Evolutionary conservation across 257 asterid genomes (phyloP).

Genomic region (Solanum dulcamara): DNA sequence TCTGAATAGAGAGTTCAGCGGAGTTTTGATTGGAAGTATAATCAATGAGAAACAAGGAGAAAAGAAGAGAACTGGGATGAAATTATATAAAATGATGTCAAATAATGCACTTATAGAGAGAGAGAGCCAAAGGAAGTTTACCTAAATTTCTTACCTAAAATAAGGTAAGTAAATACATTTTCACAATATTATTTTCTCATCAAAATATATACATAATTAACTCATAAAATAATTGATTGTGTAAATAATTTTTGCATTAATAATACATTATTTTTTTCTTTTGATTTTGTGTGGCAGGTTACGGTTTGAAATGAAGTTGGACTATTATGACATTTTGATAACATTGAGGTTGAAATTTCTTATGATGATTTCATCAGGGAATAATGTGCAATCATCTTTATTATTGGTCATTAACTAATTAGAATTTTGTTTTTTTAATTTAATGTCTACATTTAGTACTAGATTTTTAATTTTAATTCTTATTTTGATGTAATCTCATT

Average conservation of each 20-base stretch:
- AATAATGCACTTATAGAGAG: background rate
- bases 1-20: background rate
- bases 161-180: too few species aligned
- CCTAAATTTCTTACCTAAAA: background rate
- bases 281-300: background rate
- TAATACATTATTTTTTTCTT: background rate
- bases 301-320: background rate
- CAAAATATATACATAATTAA: too few species aligned
- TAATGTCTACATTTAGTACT: background rate
- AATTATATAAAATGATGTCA: background rate
- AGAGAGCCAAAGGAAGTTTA: background rate
- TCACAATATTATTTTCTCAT: background rate
- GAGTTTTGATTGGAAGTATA: background rate
- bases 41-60: background rate
- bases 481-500: too few species aligned
- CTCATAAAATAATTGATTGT: background rate
- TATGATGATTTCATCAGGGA: background rate
- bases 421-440: background rate
- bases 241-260: background rate
- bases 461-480: background rate
- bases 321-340: background rate
- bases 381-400: background rate
- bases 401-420: background rate
- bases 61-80: background rate
- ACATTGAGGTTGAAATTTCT: background rate